Conservation (phyloP, 345 rosid genomes). For the Sisymbrium altissimum region DNA sequence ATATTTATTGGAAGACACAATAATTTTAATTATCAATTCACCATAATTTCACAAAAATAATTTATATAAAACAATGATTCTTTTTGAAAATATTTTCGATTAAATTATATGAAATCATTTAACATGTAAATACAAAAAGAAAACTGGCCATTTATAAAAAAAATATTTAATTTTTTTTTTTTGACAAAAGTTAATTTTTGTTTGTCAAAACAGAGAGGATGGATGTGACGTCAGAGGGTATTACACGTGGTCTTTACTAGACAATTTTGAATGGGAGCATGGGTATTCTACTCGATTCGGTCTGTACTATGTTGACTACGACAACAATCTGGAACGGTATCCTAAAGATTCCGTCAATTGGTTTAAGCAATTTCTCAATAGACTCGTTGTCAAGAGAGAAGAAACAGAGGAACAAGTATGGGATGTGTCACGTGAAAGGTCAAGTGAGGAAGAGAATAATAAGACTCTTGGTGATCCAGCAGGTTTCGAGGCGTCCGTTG, state of each 20-base stretch:
- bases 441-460: background rate
- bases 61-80: too few species aligned
- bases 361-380: constrained; percentile 27
- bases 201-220: constrained; percentile 25
- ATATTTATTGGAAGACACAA: too few species aligned
- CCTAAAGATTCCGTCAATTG: constrained; percentile 32
- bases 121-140: too few species aligned
- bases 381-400: background rate
- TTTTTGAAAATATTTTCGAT: too few species aligned
- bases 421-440: background rate
- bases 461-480: background rate
- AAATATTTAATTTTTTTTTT: background rate
- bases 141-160: background rate
- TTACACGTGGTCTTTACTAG: constrained; percentile 40
- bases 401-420: background rate
- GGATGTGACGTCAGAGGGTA: constrained; percentile 42
- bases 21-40: too few species aligned
- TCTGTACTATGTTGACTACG: constrained; percentile 36
- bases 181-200: background rate
- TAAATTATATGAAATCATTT: too few species aligned
- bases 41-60: too few species aligned
- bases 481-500: constrained; percentile 1
- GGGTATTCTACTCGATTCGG: constrained; percentile 41
- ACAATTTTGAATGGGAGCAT: constrained; percentile 41
- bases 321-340: constrained; percentile 25